Percentiles rank a stretch among this genome's conserved stretches.
These are phyloP conservation scores for Eucalyptus decipiens DNA, from an alignment of 345 rosid genomes.

Conservation along the genomic window DNA sequence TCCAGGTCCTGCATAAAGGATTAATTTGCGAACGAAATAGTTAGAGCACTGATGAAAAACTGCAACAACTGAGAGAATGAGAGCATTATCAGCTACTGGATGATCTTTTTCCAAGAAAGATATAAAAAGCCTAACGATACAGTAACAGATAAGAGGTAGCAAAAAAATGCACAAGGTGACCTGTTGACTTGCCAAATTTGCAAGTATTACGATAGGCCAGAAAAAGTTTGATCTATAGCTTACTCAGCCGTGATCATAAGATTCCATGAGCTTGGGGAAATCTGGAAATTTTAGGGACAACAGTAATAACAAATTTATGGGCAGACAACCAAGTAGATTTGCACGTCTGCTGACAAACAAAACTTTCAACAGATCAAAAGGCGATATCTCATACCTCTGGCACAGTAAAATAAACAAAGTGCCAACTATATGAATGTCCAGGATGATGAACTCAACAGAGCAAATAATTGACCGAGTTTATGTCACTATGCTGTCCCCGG, in stretches of 20 bases:
- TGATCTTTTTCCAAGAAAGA: not conserved
- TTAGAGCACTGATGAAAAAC: not conserved
- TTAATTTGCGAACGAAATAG: not conserved
- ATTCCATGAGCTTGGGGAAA: not conserved
- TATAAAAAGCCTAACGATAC: not conserved
- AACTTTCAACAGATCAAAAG: not conserved
- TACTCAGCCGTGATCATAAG: not conserved
- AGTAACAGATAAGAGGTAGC: not conserved
- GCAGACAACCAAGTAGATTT: not conserved
- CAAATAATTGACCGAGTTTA: not conserved
- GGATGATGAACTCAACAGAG: not conserved
- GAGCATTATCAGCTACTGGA: not conserved
- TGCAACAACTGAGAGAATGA: not conserved
- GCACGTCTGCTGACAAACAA: not conserved
- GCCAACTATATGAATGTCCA: not conserved
- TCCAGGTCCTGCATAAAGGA: conserved; percentile 37
- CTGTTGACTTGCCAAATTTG: not conserved
- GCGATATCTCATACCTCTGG: not conserved
- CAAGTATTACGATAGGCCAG: not conserved
- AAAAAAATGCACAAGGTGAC: not conserved
- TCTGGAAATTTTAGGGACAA: not conserved
- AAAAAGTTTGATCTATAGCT: not conserved
- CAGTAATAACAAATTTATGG: not conserved
- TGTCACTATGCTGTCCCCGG: not conserved
- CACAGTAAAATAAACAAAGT: not conserved